Evolutionary conservation across 768 basidiomycete species (phyloP), one percentile per base, ranked within the genome.

Genomic region (Ramaria sp.): DNA sequence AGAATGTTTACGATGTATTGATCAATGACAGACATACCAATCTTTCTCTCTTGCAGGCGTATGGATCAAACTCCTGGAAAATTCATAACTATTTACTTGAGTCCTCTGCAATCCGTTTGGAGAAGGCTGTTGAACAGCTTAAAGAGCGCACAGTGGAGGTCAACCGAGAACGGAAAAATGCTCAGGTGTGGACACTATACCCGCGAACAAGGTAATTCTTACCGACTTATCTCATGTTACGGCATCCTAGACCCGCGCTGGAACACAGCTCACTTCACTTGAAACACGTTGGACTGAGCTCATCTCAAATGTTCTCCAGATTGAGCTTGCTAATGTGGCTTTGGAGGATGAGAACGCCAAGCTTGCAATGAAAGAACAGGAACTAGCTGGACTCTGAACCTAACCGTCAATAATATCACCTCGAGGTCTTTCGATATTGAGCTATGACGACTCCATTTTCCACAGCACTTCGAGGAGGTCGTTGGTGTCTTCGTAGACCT

Each of bases 201-300:
- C 62, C 19, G 33, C 61, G 19, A 37, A 19, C 43, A 27, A 51
- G 39, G 56, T 48, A 57, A 51, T 31, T 12, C 31, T 24, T 17
- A 24, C 33, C 7, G 41, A 27, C 30, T 48, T 53, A 53, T 39
- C 42, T 30, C 54, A 33, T 48, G 48, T 31, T 24, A 37, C 22
- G 50, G 5, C 34, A 46, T 33, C 47, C 12, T 66, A 97, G 88
- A 89, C 86, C 46, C 80, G 76, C 9, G 72, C 85, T 19, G 93
- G 93, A 53, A 76, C 80, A 51, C 89, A 93, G 63, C 72, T 98
- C 58, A 87, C 82, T 30, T 73, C 81, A 9, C 72, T 96, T 59
- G 93, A 97, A 70, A 86, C 81, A 38, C 78, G 84, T 60, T 98
- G 94, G 94, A 94, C 91, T 20, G 90, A 93, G 70, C 75, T 97